These are phyloP conservation scores for Ganoderma multipileum DNA, from an alignment of 1,284 basidiomycete genomes.

Conservation along the genomic window DNA sequence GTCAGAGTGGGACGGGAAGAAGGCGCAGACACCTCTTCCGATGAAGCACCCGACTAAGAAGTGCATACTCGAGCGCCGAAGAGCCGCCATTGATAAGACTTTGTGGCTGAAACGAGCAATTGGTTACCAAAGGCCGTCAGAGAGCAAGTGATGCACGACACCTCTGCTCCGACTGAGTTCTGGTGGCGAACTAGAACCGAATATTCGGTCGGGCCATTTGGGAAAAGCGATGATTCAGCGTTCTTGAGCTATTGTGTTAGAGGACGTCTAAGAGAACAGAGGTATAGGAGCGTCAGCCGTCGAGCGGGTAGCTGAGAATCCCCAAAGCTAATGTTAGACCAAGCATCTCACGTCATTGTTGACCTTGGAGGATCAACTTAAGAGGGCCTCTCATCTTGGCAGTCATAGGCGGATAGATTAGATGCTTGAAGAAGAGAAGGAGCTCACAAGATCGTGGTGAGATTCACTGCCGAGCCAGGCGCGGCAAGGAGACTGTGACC, in stretches of 20 bases:
- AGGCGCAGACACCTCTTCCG: neutral
- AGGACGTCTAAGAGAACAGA: conserved; percentile 5
- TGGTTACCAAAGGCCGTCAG: neutral
- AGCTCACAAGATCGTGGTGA: neutral
- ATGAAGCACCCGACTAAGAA: neutral
- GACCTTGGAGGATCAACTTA: neutral
- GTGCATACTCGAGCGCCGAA: neutral
- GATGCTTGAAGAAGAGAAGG: neutral
- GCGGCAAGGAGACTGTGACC: neutral
- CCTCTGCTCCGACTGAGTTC: neutral
- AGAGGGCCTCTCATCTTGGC: neutral
- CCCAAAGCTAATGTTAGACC: neutral
- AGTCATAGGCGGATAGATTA: neutral
- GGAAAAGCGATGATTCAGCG: conserved; percentile 3
- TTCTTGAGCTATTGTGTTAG: conserved; percentile 1
- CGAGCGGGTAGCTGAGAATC: neutral
- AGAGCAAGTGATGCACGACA: neutral
- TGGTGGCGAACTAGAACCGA: neutral
- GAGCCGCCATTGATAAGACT: neutral
- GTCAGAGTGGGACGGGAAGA: neutral
- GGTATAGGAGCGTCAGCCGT: neutral
- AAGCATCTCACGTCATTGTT: conserved; percentile 2
- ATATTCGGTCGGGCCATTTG: conserved; percentile 64
- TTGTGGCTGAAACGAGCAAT: neutral
- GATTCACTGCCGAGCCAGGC: neutral